A percentile compares a stretch with the other conserved stretches of the same genome.
These are phyloP conservation scores for Colletotrichum musae DNA, from an alignment of 2,329 filamentous ascomycete species.

Conservation along the genomic window DNA sequence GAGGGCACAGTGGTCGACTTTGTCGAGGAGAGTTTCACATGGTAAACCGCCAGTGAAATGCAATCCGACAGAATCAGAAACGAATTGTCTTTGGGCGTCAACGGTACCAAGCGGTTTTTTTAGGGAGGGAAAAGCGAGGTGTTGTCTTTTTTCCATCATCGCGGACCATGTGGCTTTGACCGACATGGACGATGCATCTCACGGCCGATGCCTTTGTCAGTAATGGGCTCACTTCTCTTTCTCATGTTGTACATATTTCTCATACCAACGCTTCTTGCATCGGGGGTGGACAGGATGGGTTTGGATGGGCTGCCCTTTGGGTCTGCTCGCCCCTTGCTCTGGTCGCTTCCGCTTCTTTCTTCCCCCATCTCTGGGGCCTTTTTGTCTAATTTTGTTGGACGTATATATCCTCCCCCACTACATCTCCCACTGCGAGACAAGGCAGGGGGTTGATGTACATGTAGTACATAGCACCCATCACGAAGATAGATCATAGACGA, in stretches of 20 bases:
- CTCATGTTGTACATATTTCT: constrained; percentile 40
- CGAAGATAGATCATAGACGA: constrained; percentile 38
- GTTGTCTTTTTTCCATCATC: constrained; percentile 1
- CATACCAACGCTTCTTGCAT: constrained; percentile 29
- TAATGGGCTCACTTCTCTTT: constrained; percentile 34
- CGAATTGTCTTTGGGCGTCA: constrained; percentile 38
- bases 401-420: constrained; percentile 35
- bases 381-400: constrained; percentile 39
- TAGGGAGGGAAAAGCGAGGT: constrained; percentile 27
- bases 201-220: constrained; percentile 32
- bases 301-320: background rate
- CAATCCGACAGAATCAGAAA: constrained; percentile 5
- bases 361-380: background rate
- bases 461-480: constrained; percentile 39
- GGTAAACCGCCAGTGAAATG: constrained; percentile 54
- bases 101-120: constrained; percentile 34
- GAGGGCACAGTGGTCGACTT: constrained; percentile 77
- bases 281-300: constrained; percentile 6
- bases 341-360: constrained; percentile 8
- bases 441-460: constrained; percentile 29
- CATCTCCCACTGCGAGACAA: constrained; percentile 37
- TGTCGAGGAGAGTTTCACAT: constrained; percentile 83
- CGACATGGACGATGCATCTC: constrained; percentile 25
- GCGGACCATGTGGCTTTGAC: constrained; percentile 10
- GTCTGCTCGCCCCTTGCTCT: background rate